phyloP scores from a whole-genome alignment of 805 yeast species.

The Phaffomyces opuntiae region DNA sequence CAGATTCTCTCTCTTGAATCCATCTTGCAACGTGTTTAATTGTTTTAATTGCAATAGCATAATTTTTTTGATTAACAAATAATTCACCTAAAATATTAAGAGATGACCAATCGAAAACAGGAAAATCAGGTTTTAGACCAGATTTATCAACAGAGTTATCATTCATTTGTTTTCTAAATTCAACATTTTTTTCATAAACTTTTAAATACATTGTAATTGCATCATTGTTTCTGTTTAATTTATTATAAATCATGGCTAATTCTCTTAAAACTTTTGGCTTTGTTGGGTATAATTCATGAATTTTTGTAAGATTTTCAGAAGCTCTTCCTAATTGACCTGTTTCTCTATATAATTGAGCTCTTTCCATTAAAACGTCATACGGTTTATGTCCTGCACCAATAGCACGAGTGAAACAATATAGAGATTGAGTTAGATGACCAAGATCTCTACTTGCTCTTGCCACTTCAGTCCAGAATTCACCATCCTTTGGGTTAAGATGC shows the following conservation, averaged over 20 bases:
- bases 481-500: conserved; percentile 66
- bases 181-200: conserved; percentile 53
- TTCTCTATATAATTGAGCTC: conserved; percentile 63
- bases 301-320: conserved; percentile 58
- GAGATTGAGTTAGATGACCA: conserved; percentile 68
- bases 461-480: conserved; percentile 70
- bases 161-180: conserved; percentile 25
- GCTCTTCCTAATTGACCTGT: conserved; percentile 66
- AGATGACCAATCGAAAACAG: conserved; percentile 81
- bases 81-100: conserved; percentile 79
- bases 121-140: conserved; percentile 21
- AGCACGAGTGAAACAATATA: conserved; percentile 69
- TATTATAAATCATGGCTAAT: conserved; percentile 43
- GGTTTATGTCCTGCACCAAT: conserved; percentile 41
- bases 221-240: conserved; percentile 54
- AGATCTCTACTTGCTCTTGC: conserved; percentile 60
- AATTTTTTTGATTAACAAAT: conserved; percentile 61
- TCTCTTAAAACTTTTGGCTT: conserved; percentile 57
- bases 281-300: conserved; percentile 49
- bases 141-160: neutral
- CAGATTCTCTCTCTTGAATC: conserved; percentile 63
- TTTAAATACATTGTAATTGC: conserved; percentile 67
- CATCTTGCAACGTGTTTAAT: conserved; percentile 74
- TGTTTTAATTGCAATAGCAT: conserved; percentile 53
- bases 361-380: conserved; percentile 49